Evolutionary conservation across 2,329 filamentous ascomycete species (phyloP).

Genomic region (Aspergillus chevalieri): DNA sequence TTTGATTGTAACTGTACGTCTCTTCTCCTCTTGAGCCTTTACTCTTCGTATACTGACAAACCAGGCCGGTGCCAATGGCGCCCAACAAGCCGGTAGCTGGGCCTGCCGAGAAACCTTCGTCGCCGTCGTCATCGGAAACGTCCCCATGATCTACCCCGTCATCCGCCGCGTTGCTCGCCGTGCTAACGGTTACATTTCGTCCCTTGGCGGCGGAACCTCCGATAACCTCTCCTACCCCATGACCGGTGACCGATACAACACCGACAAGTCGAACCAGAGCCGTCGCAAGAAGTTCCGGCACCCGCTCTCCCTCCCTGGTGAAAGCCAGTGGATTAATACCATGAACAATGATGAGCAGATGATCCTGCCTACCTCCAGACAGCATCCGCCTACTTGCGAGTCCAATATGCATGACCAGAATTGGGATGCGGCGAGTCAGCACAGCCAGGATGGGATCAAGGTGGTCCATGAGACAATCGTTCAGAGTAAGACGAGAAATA

Average conservation of each 20-base stretch:
- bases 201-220: conserved; percentile 14
- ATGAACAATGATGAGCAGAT: conserved; percentile 25
- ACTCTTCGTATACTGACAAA: neutral
- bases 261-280: conserved; percentile 8
- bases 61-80: conserved; percentile 33
- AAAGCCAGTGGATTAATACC: conserved; percentile 24
- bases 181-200: conserved; percentile 20
- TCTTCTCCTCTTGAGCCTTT: neutral
- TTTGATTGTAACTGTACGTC: conserved; percentile 42
- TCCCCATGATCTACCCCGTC: conserved; percentile 39
- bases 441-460: conserved; percentile 22
- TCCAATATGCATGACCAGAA: conserved; percentile 11
- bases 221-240: conserved; percentile 17
- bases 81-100: conserved; percentile 39
- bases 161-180: conserved; percentile 21
- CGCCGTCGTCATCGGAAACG: conserved; percentile 39
- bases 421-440: conserved; percentile 15
- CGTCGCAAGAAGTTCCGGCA: conserved; percentile 24
- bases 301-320: conserved; percentile 24
- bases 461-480: conserved; percentile 28
- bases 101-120: conserved; percentile 43
- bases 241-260: conserved; percentile 11
- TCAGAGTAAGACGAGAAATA: conserved; percentile 14
- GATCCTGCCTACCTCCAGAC: conserved; percentile 17
- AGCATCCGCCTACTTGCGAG: conserved; percentile 19